phyloP scores from a whole-genome alignment of 176 grass and related monocot genomes.

The Raddia distichophylla region DNA sequence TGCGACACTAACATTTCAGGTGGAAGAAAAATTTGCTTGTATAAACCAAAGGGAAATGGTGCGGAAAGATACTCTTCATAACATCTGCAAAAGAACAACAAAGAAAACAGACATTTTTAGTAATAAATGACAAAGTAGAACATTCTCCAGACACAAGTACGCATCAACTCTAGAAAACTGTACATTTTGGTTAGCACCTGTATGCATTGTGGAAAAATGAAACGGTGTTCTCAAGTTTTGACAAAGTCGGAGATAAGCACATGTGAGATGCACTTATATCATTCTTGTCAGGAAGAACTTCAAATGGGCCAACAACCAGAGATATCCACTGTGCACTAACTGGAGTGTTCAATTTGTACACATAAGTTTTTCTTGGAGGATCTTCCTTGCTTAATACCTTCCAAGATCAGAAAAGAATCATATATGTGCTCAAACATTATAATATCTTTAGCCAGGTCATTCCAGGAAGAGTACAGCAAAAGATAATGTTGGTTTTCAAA shows the following conservation, averaged over 20 bases:
- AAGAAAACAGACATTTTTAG: conserved; percentile 21
- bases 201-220: conserved; percentile 86
- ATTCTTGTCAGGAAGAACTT: conserved; percentile 85
- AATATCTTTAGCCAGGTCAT: not conserved
- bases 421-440: conserved; percentile 6
- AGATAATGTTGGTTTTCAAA: not conserved
- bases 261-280: conserved; percentile 74
- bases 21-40: conserved; percentile 92
- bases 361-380: conserved; percentile 90
- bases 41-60: conserved; percentile 87
- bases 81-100: conserved; percentile 62
- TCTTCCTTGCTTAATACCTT: conserved; percentile 70
- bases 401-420: conserved; percentile 33
- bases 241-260: conserved; percentile 69
- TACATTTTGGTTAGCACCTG: conserved; percentile 53
- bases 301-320: conserved; percentile 85
- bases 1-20: conserved; percentile 70
- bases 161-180: conserved; percentile 16
- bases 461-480: conserved; percentile 23
- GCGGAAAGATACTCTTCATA: conserved; percentile 92
- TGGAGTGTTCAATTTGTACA: conserved; percentile 85
- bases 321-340: conserved; percentile 96
- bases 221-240: conserved; percentile 90
- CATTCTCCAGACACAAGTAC: conserved; percentile 14
- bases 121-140: conserved; percentile 39